phyloP scores from a whole-genome alignment of 306 rosid species.

The Castanea mollissima region DNA sequence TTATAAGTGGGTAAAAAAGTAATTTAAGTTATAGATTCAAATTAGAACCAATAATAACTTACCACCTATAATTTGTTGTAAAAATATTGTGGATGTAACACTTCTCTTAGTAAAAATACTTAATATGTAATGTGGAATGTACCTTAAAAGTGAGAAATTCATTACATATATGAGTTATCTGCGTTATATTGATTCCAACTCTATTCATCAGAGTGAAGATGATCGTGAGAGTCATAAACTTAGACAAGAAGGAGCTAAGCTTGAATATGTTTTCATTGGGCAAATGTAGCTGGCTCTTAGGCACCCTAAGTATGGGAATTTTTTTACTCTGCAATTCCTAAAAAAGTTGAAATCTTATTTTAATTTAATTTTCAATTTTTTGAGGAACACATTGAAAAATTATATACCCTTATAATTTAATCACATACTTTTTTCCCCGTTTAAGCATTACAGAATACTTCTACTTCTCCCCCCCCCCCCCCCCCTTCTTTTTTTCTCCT shows the following conservation, averaged over 20 bases:
- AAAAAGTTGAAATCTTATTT: background rate
- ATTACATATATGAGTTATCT: background rate
- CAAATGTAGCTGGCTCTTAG: background rate
- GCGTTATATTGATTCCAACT: background rate
- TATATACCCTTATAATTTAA: background rate
- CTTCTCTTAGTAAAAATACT: background rate
- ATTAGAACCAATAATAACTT: too few species aligned
- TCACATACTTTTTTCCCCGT: background rate
- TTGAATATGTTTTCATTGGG: background rate
- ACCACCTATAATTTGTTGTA: too few species aligned
- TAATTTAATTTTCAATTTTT: background rate
- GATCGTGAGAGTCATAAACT: background rate
- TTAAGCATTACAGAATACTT: background rate
- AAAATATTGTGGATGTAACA: too few species aligned
- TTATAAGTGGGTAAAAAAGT: too few species aligned
- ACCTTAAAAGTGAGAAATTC: background rate
- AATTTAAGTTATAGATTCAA: too few species aligned
- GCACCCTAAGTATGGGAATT: background rate
- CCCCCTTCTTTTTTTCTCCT: background rate
- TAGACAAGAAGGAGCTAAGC: background rate
- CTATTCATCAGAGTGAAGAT: background rate
- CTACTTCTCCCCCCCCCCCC: too few species aligned
- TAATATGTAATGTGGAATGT: conserved; percentile 3
- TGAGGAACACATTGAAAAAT: background rate
- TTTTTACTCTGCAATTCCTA: background rate